Percentiles rank a stretch among this genome's conserved stretches.
Evolutionary conservation across 2,329 filamentous ascomycete genomes (phyloP).

Genomic region (Pseudocercospora macadamiae): DNA sequence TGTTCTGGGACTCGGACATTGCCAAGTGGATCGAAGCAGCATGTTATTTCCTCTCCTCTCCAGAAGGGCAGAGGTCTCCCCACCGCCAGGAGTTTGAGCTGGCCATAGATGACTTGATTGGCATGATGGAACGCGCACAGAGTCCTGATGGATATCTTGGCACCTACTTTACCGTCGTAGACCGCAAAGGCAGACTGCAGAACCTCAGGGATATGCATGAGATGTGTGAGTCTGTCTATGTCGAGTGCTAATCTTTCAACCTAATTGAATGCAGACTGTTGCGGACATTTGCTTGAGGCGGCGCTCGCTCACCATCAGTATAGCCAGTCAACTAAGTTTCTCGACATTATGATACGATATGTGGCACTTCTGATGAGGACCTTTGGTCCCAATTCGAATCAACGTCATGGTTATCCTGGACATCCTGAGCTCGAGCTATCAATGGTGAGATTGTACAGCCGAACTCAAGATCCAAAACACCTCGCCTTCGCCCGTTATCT

Average conservation of each 20-base stretch:
- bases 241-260: neutral
- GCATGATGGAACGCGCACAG: constrained; percentile 10
- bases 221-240: neutral
- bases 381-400: neutral
- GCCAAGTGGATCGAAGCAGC: constrained; percentile 66
- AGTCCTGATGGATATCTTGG: constrained; percentile 6
- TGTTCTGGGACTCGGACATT: constrained; percentile 62
- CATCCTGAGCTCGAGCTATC: constrained; percentile 11
- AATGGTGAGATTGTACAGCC: constrained; percentile 3
- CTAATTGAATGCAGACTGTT: neutral
- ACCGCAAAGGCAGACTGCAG: constrained; percentile 3
- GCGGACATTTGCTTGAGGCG: constrained; percentile 11
- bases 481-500: constrained; percentile 9
- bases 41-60: constrained; percentile 52
- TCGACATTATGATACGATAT: constrained; percentile 8
- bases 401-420: constrained; percentile 8
- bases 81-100: neutral
- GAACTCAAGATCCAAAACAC: constrained; percentile 3
- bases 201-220: constrained; percentile 15
- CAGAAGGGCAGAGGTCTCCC: neutral
- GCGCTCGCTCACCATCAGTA: constrained; percentile 12
- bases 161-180: constrained; percentile 11
- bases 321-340: neutral
- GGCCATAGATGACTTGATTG: constrained; percentile 8
- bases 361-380: neutral